Evolutionary conservation across 345 rosid genomes (phyloP), one percentile per base, ranked within the genome.

Genomic region (Chamaenerion angustifolium): DNA sequence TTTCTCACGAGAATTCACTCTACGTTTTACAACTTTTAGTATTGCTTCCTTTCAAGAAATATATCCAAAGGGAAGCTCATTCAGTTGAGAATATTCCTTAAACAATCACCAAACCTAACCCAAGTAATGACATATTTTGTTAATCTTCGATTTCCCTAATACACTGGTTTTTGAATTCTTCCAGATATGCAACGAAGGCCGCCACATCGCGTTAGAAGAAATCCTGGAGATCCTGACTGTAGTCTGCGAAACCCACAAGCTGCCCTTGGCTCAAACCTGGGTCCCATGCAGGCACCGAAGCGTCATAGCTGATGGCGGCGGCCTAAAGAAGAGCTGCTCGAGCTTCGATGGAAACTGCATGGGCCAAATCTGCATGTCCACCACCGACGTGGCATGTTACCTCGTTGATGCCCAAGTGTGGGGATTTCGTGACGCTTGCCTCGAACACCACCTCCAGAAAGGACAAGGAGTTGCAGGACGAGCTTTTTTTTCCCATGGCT

Each of bases 221-320:
- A 90, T 90, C 64, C 68, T 83, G 65, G 95, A 90, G 88, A 81
- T 90, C 64, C 62, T 86, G 64, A 77, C 95, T 1, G 81, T 75
- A 57, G 76, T 77, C 6, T 86, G 98, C 16, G 98, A 90, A 72
- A 79, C 85, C 13, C 74, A 83, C 62, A 86, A 86, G 59, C 68
- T 90, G 37, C 95, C 95, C 56, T 56, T 90, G 76, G 98, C 98
- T 63, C 98, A 90, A 77, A 90, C 98, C 35, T 90, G 98, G 98
- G 78, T 90, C 42, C 92, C 98, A 15, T 90, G 98, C 74, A 73
- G 75, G 83, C 95, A 86, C 62, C 85, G 94, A 8, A 81, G 78
- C 52, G 85, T 81, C 64, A 68, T 90, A 14, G 80, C 95, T 46
- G 54, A 71, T 19, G 98, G 88, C 16, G 98, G 98, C 51, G 98